Base-by-base conservation (phyloP, 768 basidiomycete species). In the Leccinum truebloodii region DNA sequence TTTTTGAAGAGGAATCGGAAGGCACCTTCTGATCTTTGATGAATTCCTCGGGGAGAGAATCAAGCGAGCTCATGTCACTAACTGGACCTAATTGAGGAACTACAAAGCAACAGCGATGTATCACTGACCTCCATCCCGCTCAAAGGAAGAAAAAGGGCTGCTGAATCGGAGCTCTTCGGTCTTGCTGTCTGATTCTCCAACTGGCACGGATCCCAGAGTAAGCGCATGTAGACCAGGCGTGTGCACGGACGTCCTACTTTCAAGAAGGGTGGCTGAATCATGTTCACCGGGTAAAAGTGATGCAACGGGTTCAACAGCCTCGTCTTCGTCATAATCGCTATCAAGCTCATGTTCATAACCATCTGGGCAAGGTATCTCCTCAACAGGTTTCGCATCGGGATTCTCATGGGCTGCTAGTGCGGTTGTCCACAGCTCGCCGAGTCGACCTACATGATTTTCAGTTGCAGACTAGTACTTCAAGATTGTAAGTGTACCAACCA, bases 241-340 rank as follows among this genome's bases (percentile, higher is more conserved):
- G n/a, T n/a, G n/a, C n/a, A n/a, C n/a, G n/a, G n/a, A n/a, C n/a
- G n/a, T n/a, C n/a, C n/a, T n/a, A n/a, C n/a, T n/a, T n/a, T n/a
- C n/a, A n/a, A n/a, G n/a, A n/a, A n/a, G n/a, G n/a, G n/a, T n/a
- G n/a, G 41, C 24, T 9, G 6, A 4, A 37, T 57, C 50, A 39
- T 1, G 13, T 22, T 49, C 37, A 44, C 14, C 1, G 16, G 13
- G n/a, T n/a, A 13, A 22, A 16, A 39, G n/a, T 28, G 34, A 35
- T 32, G 18, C 13, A 49, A n/a, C 16, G 13, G 16, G 41, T 24
- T 49, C 54, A 12, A 53, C 18, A 12, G 12, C 39, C 32, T 63
- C 62, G 3, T 63, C 63, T 16, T 70, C 70, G 24, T 73, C 68
- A 6, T 55, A 64, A 54, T 74, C 68, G 14, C 72, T 72, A 44